These are phyloP conservation scores for Kewa caespitosa DNA, from an alignment of 179 eudicot species.

Conservation along the genomic window DNA sequence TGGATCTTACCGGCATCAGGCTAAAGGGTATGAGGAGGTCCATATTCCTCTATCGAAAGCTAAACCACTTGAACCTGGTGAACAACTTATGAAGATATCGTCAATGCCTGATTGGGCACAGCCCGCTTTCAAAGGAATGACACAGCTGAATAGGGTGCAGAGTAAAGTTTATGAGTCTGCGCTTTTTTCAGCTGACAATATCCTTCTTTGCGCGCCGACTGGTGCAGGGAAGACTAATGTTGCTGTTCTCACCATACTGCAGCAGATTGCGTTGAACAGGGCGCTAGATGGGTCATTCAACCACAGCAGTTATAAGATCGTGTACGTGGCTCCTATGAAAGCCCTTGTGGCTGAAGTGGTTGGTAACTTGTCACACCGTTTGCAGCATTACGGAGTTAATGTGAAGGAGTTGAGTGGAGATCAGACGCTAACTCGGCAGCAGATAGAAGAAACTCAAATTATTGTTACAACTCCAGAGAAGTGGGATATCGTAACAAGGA, in stretches of 20 bases:
- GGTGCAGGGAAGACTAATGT: constrained; percentile 99
- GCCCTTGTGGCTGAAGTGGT: constrained; percentile 99
- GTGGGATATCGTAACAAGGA: constrained; percentile 96
- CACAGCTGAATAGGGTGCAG: constrained; percentile 91
- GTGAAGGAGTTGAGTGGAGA: constrained; percentile 99
- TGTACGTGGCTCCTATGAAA: constrained; percentile 99
- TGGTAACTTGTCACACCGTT: constrained; percentile 81
- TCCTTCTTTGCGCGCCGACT: constrained; percentile 96
- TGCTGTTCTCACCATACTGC: constrained; percentile 95
- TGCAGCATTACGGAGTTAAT: constrained; percentile 69
- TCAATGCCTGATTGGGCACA: constrained; percentile 96
- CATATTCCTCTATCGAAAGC: constrained; percentile 90
- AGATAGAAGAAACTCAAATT: constrained; percentile 94
- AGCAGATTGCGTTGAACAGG: constrained; percentile 78
- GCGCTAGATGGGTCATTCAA: constrained; percentile 72
- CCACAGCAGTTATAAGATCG: constrained; percentile 71
- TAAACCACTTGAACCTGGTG: constrained; percentile 62
- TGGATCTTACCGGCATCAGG: constrained; percentile 69
- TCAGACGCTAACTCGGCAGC: constrained; percentile 78
- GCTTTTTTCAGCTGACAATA: constrained; percentile 72
- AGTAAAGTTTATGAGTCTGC: constrained; percentile 93
- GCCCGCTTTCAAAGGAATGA: constrained; percentile 90
- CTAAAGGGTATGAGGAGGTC: constrained; percentile 93
- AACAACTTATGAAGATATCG: constrained; percentile 70
- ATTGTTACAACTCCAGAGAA: constrained; percentile 98